These are phyloP conservation scores for Chaetomium strumarium DNA, from an alignment of 2,329 filamentous ascomycete species.

Conservation along the genomic window DNA sequence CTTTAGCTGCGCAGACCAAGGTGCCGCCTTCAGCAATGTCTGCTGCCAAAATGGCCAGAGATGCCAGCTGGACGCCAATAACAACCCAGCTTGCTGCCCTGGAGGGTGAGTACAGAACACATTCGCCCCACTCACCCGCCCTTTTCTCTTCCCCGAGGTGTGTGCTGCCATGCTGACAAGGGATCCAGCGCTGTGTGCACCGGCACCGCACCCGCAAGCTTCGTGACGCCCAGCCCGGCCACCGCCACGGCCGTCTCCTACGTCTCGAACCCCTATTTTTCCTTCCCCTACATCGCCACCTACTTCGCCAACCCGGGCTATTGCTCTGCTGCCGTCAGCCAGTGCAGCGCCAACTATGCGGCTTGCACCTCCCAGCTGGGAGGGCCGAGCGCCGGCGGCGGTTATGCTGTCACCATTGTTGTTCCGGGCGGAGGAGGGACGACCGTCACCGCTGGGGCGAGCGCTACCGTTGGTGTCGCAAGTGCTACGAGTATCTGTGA, in stretches of 20 bases:
- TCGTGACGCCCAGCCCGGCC: slow-evolving; percentile 29
- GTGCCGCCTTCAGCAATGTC: slow-evolving; percentile 40
- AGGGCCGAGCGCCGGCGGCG: slow-evolving; percentile 27
- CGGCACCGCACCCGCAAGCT: slow-evolving; percentile 43
- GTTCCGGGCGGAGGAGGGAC: slow-evolving; percentile 49
- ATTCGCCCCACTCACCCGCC: no score
- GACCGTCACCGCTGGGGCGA: slow-evolving; percentile 39
- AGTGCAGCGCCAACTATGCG: slow-evolving; percentile 50
- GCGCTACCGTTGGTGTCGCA: slow-evolving; percentile 35
- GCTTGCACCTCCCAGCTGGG: slow-evolving; percentile 47
- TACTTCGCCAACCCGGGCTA: slow-evolving; percentile 45
- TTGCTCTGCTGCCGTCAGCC: slow-evolving; percentile 46
- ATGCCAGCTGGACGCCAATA: slow-evolving; percentile 44
- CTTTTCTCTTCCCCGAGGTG: not conserved
- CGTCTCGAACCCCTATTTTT: slow-evolving; percentile 53
- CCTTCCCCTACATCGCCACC: slow-evolving; percentile 53
- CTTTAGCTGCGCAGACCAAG: slow-evolving; percentile 45
- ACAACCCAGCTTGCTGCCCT: slow-evolving; percentile 50
- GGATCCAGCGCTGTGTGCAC: slow-evolving; percentile 46
- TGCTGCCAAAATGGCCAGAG: slow-evolving; percentile 48
- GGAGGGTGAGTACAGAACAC: slow-evolving; percentile 35
- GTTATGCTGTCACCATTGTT: slow-evolving; percentile 49
- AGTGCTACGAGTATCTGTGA: slow-evolving; percentile 50
- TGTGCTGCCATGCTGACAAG: not conserved
- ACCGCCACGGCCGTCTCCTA: slow-evolving; percentile 40